Base-by-base conservation (phyloP, 2,329 filamentous ascomycete genomes). In the Aspergillus sp. region DNA sequence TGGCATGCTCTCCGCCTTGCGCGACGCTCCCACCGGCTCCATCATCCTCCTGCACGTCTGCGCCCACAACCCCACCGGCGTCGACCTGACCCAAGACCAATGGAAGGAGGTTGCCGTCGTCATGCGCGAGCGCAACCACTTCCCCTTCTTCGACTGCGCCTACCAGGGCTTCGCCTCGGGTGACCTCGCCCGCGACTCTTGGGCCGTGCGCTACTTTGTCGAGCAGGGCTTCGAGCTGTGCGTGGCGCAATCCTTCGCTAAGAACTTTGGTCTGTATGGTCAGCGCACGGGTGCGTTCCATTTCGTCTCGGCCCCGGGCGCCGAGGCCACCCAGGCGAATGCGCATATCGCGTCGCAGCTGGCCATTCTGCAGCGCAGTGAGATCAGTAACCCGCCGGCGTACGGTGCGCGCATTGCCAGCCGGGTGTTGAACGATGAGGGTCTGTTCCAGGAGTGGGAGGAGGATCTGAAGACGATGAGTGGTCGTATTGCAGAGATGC, bases 151-250 rank as follows among this genome's bases (percentile, higher is more conserved):
- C 80, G 95, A 99, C 83, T 91, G 87, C 66, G 95, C 95, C 59
- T 99, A 99, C 83, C 95, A 98, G 80, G 94, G 95, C 59, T 99
- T 99, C 76, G 95, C 95, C 3, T 96, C 95, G 0, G 95, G 95
- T 61, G 89, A 96, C 75, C 86, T 98, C 19, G 83, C 85, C 69
- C 87, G 88, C 62, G 95, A 99, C 76, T 91, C 91, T 65, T 92
- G 89, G 82, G 91, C 95, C n/a, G 89, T 99, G 69, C 90, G 92
- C 68, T 91, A 97, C 84, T 99, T 99, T 74, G 83, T 97, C 71
- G 89, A 94, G 73, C 89, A 96, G 76, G 96, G 96, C 79, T 97
- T 98, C 59, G 85, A 87, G 71, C 79, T 84, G 4, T 81, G 83
- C 55, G 75, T 88, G 3, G 84, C 84, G 52, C 79, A 86, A 70